phyloP scores from a whole-genome alignment of 805 yeast species.

The Isabelozyma heimii region DNA sequence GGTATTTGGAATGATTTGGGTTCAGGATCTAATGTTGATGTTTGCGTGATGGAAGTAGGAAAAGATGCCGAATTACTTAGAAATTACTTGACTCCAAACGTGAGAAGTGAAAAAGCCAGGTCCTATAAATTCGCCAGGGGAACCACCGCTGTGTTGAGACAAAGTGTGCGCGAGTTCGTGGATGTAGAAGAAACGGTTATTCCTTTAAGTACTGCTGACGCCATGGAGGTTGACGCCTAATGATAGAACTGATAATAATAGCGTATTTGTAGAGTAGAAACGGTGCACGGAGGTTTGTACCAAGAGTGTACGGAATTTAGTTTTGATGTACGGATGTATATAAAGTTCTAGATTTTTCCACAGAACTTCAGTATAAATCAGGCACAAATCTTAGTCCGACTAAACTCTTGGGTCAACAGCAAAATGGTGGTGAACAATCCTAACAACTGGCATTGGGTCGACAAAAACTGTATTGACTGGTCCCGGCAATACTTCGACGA shows the following conservation, averaged over 20 bases:
- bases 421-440: conserved; percentile 94
- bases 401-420: not conserved
- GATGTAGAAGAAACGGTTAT: conserved; percentile 66
- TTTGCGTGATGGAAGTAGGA: conserved; percentile 94
- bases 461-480: conserved; percentile 95
- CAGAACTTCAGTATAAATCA: not conserved
- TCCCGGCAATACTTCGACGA: conserved; percentile 70
- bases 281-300: not conserved
- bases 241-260: not conserved
- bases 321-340: not conserved
- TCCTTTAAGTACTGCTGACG: conserved; percentile 31
- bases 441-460: conserved; percentile 99
- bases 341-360: conserved; percentile 14
- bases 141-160: conserved; percentile 82
- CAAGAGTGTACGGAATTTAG: no score
- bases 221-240: conserved; percentile 44
- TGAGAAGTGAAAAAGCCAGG: conserved; percentile 75
- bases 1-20: conserved; percentile 99
- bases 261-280: not conserved
- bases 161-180: conserved; percentile 61
- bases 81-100: conserved; percentile 89
- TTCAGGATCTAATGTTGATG: conserved; percentile 96
- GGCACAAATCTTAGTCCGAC: not conserved
- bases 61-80: conserved; percentile 82
- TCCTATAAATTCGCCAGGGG: conserved; percentile 88